A percentile compares a stretch with the other conserved stretches of the same genome.
Evolutionary conservation across 2,329 filamentous ascomycete genomes (phyloP).

Genomic region (Phyllosticta paracitricarpa): DNA sequence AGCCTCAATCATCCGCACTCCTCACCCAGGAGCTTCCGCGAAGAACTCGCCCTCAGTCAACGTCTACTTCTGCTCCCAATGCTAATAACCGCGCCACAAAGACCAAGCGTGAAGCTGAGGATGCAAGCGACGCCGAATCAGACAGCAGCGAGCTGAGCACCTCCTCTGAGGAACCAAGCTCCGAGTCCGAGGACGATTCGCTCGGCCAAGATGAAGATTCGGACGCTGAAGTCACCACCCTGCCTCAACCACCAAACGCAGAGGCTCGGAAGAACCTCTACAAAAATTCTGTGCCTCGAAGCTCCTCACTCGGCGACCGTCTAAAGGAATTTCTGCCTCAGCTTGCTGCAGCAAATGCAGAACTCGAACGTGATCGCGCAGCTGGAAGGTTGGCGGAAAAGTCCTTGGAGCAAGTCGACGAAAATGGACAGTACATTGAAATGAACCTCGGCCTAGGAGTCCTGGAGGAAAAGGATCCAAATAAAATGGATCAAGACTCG

Average conservation of each 20-base stretch:
- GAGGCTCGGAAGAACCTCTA: constrained; percentile 3
- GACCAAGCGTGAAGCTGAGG: neutral
- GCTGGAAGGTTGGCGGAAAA: constrained; percentile 28
- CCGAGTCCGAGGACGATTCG: constrained; percentile 17
- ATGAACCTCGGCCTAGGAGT: constrained; percentile 40
- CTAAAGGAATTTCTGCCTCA: constrained; percentile 34
- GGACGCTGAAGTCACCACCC: constrained; percentile 8
- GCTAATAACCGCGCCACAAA: neutral
- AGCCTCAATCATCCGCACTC: neutral
- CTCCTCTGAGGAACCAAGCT: constrained; percentile 29
- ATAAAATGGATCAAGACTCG: constrained; percentile 14
- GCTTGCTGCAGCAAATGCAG: constrained; percentile 33
- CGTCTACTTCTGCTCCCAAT: neutral
- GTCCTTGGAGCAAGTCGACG: constrained; percentile 26
- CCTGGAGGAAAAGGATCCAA: constrained; percentile 29
- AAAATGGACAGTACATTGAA: constrained; percentile 28
- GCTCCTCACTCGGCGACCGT: constrained; percentile 14
- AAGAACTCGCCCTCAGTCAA: neutral
- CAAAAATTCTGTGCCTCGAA: neutral
- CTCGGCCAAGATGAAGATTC: constrained; percentile 15
- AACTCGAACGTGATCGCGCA: constrained; percentile 30
- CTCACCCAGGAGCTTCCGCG: neutral
- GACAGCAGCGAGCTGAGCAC: constrained; percentile 11
- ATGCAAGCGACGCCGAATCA: constrained; percentile 1
- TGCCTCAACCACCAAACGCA: constrained; percentile 1